Conservation (phyloP, 139 green algal species). For the Chlorella vulgaris region DNA sequence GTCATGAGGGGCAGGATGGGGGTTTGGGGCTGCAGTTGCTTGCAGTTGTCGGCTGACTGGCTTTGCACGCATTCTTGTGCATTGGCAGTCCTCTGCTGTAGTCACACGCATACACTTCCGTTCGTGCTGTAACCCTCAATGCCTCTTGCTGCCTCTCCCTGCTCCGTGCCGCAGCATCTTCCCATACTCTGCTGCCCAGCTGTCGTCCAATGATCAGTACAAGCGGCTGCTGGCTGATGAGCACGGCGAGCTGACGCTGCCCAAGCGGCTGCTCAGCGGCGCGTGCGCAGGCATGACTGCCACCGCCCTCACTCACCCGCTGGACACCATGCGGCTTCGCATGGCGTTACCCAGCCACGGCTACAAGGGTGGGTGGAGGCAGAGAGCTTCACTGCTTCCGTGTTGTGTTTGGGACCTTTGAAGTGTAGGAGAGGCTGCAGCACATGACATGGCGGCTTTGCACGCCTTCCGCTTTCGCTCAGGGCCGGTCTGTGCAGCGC, state of each 20-base stretch:
- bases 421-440: too few species aligned
- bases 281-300: slow-evolving; percentile 95
- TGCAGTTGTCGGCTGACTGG: too few species aligned
- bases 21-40: too few species aligned
- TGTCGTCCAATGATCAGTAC: slow-evolving; percentile 53
- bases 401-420: neutral
- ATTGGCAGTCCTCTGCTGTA: too few species aligned
- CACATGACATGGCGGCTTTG: too few species aligned
- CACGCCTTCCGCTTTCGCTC: too few species aligned
- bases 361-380: slow-evolving; percentile 62
- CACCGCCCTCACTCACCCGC: slow-evolving; percentile 92
- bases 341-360: slow-evolving; percentile 84
- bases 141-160: too few species aligned
- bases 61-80: too few species aligned
- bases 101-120: too few species aligned
- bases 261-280: slow-evolving; percentile 72
- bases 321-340: slow-evolving; percentile 89
- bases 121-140: too few species aligned
- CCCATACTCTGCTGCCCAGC: slow-evolving; percentile 85
- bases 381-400: neutral
- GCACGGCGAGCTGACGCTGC: slow-evolving; percentile 72
- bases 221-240: slow-evolving; percentile 58
- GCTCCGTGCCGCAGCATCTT: slow-evolving; percentile 85
- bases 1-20: too few species aligned
- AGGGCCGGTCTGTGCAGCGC: too few species aligned